Percentiles rank a stretch among this genome's conserved stretches.
phyloP scores from a whole-genome alignment of 2,329 filamentous ascomycete genomes.

The Xylaria sp. region DNA sequence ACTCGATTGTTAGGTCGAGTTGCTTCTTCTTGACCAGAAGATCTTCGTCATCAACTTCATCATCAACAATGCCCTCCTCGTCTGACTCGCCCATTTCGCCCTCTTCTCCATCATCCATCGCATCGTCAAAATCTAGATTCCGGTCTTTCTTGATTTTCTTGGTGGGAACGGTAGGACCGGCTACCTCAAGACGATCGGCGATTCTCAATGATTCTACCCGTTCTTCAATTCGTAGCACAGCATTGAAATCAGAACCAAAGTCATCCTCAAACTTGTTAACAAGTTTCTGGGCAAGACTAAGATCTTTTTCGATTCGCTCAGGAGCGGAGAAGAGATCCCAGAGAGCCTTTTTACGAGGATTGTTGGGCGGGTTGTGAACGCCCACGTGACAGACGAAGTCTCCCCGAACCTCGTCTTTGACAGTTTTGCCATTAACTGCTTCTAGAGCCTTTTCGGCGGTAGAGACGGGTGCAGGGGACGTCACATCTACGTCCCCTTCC shows the following conservation, averaged over 20 bases:
- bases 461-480: slow-evolving; percentile 60
- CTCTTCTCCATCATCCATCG: slow-evolving; percentile 70
- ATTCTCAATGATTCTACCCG: slow-evolving; percentile 83
- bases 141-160: slow-evolving; percentile 68
- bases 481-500: slow-evolving; percentile 66
- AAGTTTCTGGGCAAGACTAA: slow-evolving; percentile 83
- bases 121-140: slow-evolving; percentile 68
- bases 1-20: slow-evolving; percentile 94
- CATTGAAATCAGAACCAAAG: slow-evolving; percentile 80
- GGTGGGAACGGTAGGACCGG: slow-evolving; percentile 63
- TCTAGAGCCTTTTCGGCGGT: slow-evolving; percentile 89
- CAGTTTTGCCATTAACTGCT: slow-evolving; percentile 97
- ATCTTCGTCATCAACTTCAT: slow-evolving; percentile 91
- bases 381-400: slow-evolving; percentile 98
- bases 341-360: slow-evolving; percentile 91
- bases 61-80: slow-evolving; percentile 80
- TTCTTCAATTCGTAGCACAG: slow-evolving; percentile 83
- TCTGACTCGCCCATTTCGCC: slow-evolving; percentile 80
- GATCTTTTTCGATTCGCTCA: slow-evolving; percentile 90
- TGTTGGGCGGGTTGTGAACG: slow-evolving; percentile 87
- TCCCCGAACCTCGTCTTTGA: slow-evolving; percentile 91
- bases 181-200: slow-evolving; percentile 80
- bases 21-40: slow-evolving; percentile 95
- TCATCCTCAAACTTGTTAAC: slow-evolving; percentile 88
- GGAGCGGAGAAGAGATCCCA: slow-evolving; percentile 98